Base-by-base conservation (phyloP, 2,329 filamentous ascomycete genomes). In the Alternaria longipes region DNA sequence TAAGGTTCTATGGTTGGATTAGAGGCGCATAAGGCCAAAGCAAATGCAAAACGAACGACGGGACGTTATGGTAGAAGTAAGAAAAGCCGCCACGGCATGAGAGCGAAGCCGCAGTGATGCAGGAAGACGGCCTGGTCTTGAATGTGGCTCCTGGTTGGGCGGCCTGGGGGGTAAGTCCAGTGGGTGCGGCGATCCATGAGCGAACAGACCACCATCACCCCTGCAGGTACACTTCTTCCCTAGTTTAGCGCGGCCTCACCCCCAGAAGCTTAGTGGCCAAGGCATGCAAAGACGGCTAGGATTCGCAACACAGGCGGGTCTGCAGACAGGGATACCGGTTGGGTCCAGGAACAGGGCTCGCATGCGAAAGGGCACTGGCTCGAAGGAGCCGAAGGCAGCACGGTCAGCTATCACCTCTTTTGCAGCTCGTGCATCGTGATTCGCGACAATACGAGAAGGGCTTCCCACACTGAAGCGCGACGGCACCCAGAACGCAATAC, bases 71-170 rank as follows among this genome's bases (percentile, higher is more conserved):
- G 60, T 52, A 63, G 67, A 66, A 57, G 61, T 75, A 74, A 74
- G 67, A 61, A 61, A 67, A 63, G 60, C 59, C 65, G 67, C 64
- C 72, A 70, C 64, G 68, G 70, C 67, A 70, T 67, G 66, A 64
- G 67, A 52, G 46, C 30, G 61, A 56, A 61, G 64, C 65, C 66
- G 64, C 65, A 70, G 46, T 62, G 60, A 57, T 59, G 60, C 65
- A 68, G 65, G 64, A 65, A 62, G 62, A 63, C 45, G 64, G 56
- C 66, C 67, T 62, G 64, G 66, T 64, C 69, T 66, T 65, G 64
- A 71, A 64, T 59, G 63, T 63, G 60, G 68, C 63, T 67, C 60
- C 70, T 74, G 68, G 73, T 73, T 74, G 74, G 67, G 69, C 67
- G 64, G 54, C 69, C 68, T 65, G 65, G 64, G 62, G 40, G 67